Percentiles rank a stretch among this genome's conserved stretches.
Conservation (phyloP, 2,329 filamentous ascomycete species). For the Fonsecaea nubica region DNA sequence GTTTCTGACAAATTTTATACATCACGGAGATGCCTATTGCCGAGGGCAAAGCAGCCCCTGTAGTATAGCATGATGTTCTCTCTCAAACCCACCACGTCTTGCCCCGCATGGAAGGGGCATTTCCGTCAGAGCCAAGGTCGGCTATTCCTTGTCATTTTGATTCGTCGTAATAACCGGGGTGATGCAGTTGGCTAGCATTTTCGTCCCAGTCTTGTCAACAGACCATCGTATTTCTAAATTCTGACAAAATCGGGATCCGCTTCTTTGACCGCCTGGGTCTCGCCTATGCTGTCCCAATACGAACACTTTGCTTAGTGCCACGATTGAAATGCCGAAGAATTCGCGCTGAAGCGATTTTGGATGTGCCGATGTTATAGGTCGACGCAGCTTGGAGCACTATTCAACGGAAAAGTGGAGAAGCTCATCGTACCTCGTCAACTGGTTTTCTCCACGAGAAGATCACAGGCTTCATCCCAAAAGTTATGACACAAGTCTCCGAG, state of each 20-base stretch:
- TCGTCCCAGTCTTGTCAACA: neutral
- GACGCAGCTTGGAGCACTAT: neutral
- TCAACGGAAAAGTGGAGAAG: neutral
- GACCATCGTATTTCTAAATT: neutral
- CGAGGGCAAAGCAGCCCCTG: neutral
- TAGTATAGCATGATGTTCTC: neutral
- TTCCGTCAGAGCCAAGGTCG: neutral
- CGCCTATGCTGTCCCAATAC: neutral
- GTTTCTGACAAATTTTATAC: neutral
- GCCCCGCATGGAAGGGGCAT: neutral
- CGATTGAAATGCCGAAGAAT: neutral
- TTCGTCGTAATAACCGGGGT: neutral
- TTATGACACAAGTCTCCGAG: conserved; percentile 10
- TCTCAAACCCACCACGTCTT: neutral
- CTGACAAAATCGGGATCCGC: neutral
- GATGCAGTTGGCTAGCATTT: neutral
- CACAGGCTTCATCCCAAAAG: conserved; percentile 18
- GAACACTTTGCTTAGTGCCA: neutral
- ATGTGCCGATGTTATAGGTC: no score
- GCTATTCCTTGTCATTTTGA: neutral
- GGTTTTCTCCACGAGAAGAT: neutral
- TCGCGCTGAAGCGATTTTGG: neutral
- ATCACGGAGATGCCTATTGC: neutral
- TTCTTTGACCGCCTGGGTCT: neutral
- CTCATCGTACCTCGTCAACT: neutral